Evolutionary conservation across 2,329 filamentous ascomycete species (phyloP).

Genomic region (Aspergillus niger): DNA sequence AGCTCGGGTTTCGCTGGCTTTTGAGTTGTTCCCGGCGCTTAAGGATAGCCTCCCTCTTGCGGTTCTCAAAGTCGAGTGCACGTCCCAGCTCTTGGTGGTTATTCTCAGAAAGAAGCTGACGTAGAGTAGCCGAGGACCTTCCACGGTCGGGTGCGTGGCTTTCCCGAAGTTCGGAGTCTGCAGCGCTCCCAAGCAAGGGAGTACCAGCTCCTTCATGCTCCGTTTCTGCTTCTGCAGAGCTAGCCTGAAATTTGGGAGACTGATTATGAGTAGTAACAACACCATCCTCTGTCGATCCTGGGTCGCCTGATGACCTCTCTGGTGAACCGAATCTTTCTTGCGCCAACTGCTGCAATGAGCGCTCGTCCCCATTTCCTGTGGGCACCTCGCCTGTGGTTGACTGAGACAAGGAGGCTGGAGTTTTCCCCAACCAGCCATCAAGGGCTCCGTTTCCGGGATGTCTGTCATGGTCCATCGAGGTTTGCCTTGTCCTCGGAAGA

Average conservation of each 20-base stretch:
- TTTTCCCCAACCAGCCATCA: slow-evolving; percentile 33
- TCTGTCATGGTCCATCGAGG: slow-evolving; percentile 22
- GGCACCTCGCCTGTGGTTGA: neutral
- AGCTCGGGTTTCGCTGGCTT: slow-evolving; percentile 13
- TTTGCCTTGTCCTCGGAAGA: slow-evolving; percentile 3
- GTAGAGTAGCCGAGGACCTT: slow-evolving; percentile 27
- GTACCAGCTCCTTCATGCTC: neutral
- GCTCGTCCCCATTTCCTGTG: neutral
- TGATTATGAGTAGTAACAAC: neutral
- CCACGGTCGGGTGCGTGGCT: slow-evolving; percentile 26
- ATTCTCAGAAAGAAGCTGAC: slow-evolving; percentile 17
- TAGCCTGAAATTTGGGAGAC: neutral
- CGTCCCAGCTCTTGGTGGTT: slow-evolving; percentile 26
- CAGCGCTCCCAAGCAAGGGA: neutral
- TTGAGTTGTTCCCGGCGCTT: slow-evolving; percentile 26
- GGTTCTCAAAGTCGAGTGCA: slow-evolving; percentile 43
- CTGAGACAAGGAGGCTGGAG: slow-evolving; percentile 9
- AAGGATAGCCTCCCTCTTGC: slow-evolving; percentile 39
- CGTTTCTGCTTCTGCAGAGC: neutral
- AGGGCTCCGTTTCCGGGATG: slow-evolving; percentile 30
- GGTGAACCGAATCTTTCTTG: slow-evolving; percentile 16
- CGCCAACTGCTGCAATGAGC: slow-evolving; percentile 16
- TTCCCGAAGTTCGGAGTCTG: neutral
- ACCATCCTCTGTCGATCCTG: neutral
- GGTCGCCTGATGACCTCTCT: neutral